Conservation (phyloP, 2,329 filamentous ascomycete species). For the Beauveria sp. region DNA sequence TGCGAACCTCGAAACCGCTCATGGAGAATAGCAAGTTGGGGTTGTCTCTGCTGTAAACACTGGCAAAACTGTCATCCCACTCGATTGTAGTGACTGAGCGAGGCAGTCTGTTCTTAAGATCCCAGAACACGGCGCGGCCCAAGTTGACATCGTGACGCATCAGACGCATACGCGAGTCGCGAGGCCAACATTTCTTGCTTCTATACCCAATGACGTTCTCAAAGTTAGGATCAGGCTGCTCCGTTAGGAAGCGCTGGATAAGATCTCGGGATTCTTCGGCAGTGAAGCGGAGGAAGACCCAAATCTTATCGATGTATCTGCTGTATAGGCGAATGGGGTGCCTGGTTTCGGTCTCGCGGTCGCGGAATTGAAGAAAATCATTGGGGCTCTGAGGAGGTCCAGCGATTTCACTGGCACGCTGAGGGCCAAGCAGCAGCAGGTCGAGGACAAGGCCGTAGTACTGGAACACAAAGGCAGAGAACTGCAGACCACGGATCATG, state of each 20-base stretch:
- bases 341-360: slow-evolving; percentile 81
- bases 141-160: slow-evolving; percentile 99
- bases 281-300: slow-evolving; percentile 91
- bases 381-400: slow-evolving; percentile 90
- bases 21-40: slow-evolving; percentile 96
- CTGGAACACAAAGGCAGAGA: slow-evolving; percentile 98
- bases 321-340: slow-evolving; percentile 98
- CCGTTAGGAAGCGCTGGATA: slow-evolving; percentile 94
- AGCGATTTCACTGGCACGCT: slow-evolving; percentile 96
- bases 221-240: slow-evolving; percentile 97
- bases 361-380: slow-evolving; percentile 94
- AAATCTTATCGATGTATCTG: slow-evolving; percentile 95
- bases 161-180: slow-evolving; percentile 92
- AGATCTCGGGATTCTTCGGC: slow-evolving; percentile 92
- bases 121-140: slow-evolving; percentile 96
- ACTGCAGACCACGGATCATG: slow-evolving; percentile 95
- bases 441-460: slow-evolving; percentile 96
- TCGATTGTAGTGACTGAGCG: slow-evolving; percentile 95
- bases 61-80: slow-evolving; percentile 98
- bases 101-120: slow-evolving; percentile 92
- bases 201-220: slow-evolving; percentile 98
- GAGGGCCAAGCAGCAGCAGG: slow-evolving; percentile 80
- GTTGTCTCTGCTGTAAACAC: slow-evolving; percentile 96
- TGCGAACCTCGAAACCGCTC: slow-evolving; percentile 95
- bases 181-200: slow-evolving; percentile 99